Evolutionary conservation across 1,139 yeast genomes (phyloP).

Genomic region (Suhomyces terraborum): DNA sequence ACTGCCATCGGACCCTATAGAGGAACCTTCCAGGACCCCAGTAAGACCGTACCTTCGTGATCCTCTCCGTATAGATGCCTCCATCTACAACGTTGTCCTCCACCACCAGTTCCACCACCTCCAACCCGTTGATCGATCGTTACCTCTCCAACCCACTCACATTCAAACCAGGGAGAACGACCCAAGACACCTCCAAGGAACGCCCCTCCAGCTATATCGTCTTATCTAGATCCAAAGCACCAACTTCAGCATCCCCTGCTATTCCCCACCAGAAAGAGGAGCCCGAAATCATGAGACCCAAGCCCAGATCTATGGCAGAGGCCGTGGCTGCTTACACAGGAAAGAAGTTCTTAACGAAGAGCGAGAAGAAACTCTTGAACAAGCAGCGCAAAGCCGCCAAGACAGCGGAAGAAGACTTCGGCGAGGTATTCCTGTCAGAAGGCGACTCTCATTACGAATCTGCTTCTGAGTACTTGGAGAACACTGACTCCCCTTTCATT

Average conservation of each 20-base stretch:
- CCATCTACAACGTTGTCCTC: constrained; percentile 18
- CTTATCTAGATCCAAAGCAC: constrained; percentile 29
- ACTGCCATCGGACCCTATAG: background rate
- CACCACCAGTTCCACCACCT: constrained; percentile 33
- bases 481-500: constrained; percentile 19
- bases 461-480: constrained; percentile 32
- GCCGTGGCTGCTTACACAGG: constrained; percentile 64
- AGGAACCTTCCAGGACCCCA: constrained; percentile 1
- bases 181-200: constrained; percentile 31
- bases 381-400: constrained; percentile 22
- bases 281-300: constrained; percentile 18
- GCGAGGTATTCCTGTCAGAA: constrained; percentile 23
- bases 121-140: constrained; percentile 55
- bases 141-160: constrained; percentile 59
- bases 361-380: constrained; percentile 36
- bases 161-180: constrained; percentile 55
- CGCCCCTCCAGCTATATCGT: constrained; percentile 46
- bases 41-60: background rate
- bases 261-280: background rate
- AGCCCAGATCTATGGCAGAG: constrained; percentile 59
- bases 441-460: constrained; percentile 32
- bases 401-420: constrained; percentile 28
- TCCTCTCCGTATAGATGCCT: constrained; percentile 8
- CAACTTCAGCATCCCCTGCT: constrained; percentile 3
- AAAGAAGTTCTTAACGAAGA: constrained; percentile 46